Conservation (phyloP, 176 grass and related monocot genomes). For the Oryza australiensis region DNA sequence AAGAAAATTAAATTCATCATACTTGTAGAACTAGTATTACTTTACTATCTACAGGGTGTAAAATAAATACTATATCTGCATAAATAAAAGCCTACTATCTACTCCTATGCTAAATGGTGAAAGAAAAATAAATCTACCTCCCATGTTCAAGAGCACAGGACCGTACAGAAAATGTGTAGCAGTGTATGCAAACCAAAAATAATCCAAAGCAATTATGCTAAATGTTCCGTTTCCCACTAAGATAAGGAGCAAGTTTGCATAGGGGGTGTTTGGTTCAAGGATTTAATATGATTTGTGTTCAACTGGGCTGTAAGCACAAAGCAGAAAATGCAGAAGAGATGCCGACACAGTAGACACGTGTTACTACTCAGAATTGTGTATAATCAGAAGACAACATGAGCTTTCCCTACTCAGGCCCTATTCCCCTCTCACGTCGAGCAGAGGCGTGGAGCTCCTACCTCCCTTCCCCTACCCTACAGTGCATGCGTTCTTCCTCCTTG, state of each 20-base stretch:
- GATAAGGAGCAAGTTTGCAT: neutral
- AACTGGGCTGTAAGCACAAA: neutral
- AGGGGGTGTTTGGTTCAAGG: neutral
- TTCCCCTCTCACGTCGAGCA: neutral
- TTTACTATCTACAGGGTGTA: neutral
- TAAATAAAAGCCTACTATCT: neutral
- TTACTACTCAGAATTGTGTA: neutral
- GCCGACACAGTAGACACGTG: too few relatives aligned
- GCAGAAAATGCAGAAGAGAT: too few relatives aligned
- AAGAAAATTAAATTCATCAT: neutral
- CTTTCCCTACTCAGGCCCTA: neutral
- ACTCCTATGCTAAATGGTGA: neutral
- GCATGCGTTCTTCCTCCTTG: neutral
- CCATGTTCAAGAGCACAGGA: neutral
- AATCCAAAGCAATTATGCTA: neutral
- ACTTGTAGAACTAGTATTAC: neutral
- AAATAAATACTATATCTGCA: neutral
- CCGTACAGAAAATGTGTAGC: neutral
- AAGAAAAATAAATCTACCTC: neutral
- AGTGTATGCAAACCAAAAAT: neutral
- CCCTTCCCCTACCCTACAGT: too few relatives aligned
- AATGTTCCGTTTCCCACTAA: neutral
- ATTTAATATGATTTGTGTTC: neutral
- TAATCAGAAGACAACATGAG: neutral
- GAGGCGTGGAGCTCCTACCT: neutral